phyloP scores from a whole-genome alignment of 805 yeast species.

The Peterozyma toletana region DNA sequence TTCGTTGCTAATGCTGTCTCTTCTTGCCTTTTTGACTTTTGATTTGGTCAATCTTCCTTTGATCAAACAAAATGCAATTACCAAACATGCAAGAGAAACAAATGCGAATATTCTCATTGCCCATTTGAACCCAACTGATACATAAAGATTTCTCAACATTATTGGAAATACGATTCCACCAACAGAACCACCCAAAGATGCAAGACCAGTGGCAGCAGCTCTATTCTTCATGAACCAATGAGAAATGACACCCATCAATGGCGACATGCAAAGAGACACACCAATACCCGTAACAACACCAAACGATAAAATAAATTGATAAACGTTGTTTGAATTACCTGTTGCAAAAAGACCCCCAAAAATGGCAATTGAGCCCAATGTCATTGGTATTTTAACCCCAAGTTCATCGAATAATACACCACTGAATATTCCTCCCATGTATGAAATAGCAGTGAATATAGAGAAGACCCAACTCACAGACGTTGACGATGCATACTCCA shows the following conservation, averaged over 20 bases:
- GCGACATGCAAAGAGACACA: slow-evolving; percentile 43
- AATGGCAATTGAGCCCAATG: slow-evolving; percentile 28
- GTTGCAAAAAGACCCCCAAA: slow-evolving; percentile 35
- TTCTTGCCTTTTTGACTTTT: slow-evolving; percentile 10
- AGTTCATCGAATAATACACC: slow-evolving; percentile 39
- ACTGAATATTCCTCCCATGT: slow-evolving; percentile 32
- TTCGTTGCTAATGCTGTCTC: slow-evolving; percentile 6
- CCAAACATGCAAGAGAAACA: slow-evolving; percentile 31
- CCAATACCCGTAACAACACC: slow-evolving; percentile 41
- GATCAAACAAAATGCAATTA: slow-evolving; percentile 22
- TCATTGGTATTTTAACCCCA: slow-evolving; percentile 32
- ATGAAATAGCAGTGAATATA: slow-evolving; percentile 40
- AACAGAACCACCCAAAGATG: slow-evolving; percentile 51
- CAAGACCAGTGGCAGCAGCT: slow-evolving; percentile 55
- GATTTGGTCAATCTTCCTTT: slow-evolving; percentile 22
- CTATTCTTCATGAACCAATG: slow-evolving; percentile 57
- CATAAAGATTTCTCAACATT: slow-evolving; percentile 41
- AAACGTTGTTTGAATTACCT: slow-evolving; percentile 33
- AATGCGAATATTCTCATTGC: slow-evolving; percentile 49
- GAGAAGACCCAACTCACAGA: slow-evolving; percentile 70
- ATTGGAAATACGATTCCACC: slow-evolving; percentile 54
- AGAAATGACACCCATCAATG: slow-evolving; percentile 45
- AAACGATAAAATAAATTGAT: slow-evolving; percentile 46
- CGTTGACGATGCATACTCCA: slow-evolving; percentile 35
- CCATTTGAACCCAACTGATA: slow-evolving; percentile 50